Conservation (phyloP, 2,329 filamentous ascomycete species). For the Aspergillus hortae region DNA sequence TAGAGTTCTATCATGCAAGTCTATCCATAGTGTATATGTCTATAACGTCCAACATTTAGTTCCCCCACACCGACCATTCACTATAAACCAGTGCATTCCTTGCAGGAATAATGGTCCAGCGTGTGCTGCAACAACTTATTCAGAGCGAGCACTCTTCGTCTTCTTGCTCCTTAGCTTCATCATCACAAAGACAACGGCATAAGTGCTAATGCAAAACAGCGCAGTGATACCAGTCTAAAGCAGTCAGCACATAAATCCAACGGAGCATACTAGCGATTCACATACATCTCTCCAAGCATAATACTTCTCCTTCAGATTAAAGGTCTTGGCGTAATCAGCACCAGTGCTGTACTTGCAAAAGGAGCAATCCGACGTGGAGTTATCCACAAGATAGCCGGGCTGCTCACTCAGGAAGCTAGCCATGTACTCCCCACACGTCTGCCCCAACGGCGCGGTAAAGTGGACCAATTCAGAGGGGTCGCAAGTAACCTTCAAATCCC, state of each 20-base stretch:
- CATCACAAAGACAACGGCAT: conserved; percentile 45
- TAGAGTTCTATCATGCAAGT: too few species aligned
- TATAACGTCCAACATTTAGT: too few species aligned
- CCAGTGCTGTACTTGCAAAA: conserved; percentile 32
- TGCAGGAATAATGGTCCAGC: too few species aligned
- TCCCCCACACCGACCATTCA: too few species aligned
- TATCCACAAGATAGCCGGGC: conserved; percentile 30
- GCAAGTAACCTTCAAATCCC: conserved; percentile 39
- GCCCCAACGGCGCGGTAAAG: conserved; percentile 24
- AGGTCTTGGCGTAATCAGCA: conserved; percentile 32
- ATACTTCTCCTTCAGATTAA: conserved; percentile 31
- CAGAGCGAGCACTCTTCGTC: conserved; percentile 40
- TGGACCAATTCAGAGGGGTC: conserved; percentile 27
- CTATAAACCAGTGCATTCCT: too few species aligned
- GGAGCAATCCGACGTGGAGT: conserved; percentile 23
- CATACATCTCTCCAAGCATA: conserved; percentile 38
- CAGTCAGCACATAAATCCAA: neutral
- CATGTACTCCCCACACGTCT: conserved; percentile 36
- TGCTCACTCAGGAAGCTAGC: conserved; percentile 25
- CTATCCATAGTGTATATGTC: too few species aligned
- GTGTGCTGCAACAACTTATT: neutral
- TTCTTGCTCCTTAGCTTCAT: conserved; percentile 50
- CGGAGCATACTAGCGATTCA: neutral
- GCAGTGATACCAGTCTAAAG: conserved; percentile 40
- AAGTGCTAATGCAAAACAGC: conserved; percentile 42